Conservation (phyloP, 2,329 filamentous ascomycete genomes). For the Fusarium algeriense region DNA sequence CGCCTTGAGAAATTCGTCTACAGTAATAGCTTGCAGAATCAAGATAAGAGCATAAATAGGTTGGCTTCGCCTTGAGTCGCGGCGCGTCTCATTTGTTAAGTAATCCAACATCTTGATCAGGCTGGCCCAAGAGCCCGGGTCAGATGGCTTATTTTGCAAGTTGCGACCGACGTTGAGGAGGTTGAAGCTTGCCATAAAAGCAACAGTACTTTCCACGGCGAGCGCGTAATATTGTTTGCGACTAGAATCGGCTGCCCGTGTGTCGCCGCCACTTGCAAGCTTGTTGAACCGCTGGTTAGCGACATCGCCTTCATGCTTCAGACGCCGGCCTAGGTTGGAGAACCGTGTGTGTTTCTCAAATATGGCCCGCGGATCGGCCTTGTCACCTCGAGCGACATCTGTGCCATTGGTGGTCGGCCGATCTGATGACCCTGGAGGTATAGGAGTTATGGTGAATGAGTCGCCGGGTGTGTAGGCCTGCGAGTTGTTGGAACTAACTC, state of each 20-base stretch:
- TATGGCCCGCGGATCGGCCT: conserved; percentile 46
- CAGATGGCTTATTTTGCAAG: conserved; percentile 58
- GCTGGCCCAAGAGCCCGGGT: conserved; percentile 57
- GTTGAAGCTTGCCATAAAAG: conserved; percentile 67
- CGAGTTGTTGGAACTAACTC: conserved; percentile 66
- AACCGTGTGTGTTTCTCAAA: conserved; percentile 55
- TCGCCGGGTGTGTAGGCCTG: conserved; percentile 65
- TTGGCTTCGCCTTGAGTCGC: conserved; percentile 51
- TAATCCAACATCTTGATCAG: conserved; percentile 60
- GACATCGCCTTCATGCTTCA: conserved; percentile 67
- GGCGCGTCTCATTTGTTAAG: conserved; percentile 56
- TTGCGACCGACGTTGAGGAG: conserved; percentile 60
- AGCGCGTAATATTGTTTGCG: conserved; percentile 58
- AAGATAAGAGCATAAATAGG: conserved; percentile 58
- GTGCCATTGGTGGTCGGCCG: conserved; percentile 50
- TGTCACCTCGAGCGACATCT: conserved; percentile 44
- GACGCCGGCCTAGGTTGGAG: conserved; percentile 58
- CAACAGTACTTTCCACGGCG: conserved; percentile 63
- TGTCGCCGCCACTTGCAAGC: conserved; percentile 40
- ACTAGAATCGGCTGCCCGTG: conserved; percentile 49
- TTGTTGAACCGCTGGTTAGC: conserved; percentile 52
- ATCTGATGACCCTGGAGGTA: conserved; percentile 45
- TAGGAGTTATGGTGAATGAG: conserved; percentile 51
- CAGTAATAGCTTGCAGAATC: conserved; percentile 59
- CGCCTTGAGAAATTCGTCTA: conserved; percentile 60